These are phyloP conservation scores for Colletotrichum truncatum DNA, from an alignment of 2,329 filamentous ascomycete species.

Conservation along the genomic window DNA sequence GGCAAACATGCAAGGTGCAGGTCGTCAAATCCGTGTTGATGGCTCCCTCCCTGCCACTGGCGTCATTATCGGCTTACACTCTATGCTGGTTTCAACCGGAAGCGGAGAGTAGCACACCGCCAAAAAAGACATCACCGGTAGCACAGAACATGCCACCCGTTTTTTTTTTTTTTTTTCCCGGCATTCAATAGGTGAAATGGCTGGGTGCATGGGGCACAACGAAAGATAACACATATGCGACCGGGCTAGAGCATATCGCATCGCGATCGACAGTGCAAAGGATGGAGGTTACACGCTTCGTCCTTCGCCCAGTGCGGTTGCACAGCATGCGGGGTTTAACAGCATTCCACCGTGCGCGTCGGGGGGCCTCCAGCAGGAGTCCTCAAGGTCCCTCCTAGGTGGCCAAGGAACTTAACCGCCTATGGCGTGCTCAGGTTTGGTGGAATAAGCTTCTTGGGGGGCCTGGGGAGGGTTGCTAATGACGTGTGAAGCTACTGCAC, in stretches of 20 bases:
- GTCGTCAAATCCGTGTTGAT: not conserved
- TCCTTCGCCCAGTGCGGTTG: not conserved
- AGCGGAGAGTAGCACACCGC: conserved; percentile 13
- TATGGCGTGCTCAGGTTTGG: conserved; percentile 24
- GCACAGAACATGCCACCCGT: not conserved
- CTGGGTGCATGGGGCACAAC: not conserved
- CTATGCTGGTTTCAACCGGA: not conserved
- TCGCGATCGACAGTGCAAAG: conserved; percentile 3
- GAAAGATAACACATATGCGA: conserved; percentile 4
- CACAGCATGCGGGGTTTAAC: conserved; percentile 4
- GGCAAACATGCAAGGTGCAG: not conserved
- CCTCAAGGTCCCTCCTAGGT: not conserved
- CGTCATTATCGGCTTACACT: conserved; percentile 25
- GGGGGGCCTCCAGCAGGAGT: conserved; percentile 16
- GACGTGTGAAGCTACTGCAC: conserved; percentile 10
- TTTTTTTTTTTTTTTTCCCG: no score
- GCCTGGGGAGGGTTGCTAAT: conserved; percentile 9
- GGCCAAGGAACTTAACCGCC: not conserved
- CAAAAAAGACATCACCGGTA: not conserved
- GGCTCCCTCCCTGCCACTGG: not conserved
- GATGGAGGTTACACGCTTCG: no score
- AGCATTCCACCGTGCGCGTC: not conserved
- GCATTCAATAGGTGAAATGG: not conserved
- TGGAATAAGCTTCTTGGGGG: conserved; percentile 19
- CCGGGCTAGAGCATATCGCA: not conserved